Base-by-base conservation (phyloP, 306 rosid species). In the Prunus mira region DNA sequence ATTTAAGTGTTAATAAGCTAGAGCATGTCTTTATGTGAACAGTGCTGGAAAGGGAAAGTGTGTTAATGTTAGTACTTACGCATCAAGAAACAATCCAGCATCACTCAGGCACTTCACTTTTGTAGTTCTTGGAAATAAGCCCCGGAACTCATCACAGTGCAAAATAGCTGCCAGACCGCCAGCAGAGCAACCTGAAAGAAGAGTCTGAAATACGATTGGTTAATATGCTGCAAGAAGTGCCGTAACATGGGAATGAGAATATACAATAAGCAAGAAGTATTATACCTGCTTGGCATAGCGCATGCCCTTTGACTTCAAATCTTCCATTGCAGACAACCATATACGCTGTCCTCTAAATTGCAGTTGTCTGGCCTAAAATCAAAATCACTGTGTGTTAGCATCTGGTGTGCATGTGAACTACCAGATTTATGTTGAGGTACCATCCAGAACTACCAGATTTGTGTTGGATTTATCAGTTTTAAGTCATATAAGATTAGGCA, bases 111-210 rank as follows among this genome's bases (percentile, higher is more conserved):
- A 96, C 82, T 96, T 96, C 67, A 92, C 97, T 89, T 55, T 89
- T 9, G 91, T 89, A 65, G 80, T 79, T 74, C 77, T 55, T 12
- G 98, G 87, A 75, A 96, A 85, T 20, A 89, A 84, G 63, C 80
- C 82, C 22, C 85, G 82, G 67, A 91, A 96, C 76, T 92, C 90
- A 67, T 96, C 97, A 34, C 99, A 96, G 78, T 96, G 99, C 75
- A 96, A 68, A 61, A 96, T 92, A 69, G 98, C 79, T 66, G 99
- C 99, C 51, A 96, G 76, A 72, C 99, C 99, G 3, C 99, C 99
- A 0, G 98, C 99, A n/a, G 99, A 96, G 85, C 99, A 96, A 67
- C 98, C 99, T 1, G 99, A 90, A 66, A 96, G 93, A 84, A 96
- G 93, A 79, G 98, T 93, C 93, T 95, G 89, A 78, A 82, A 72